Percentiles rank a stretch among this genome's conserved stretches.
Evolutionary conservation across 305 asterid species (phyloP).

Genomic region (Plantago coronopus): DNA sequence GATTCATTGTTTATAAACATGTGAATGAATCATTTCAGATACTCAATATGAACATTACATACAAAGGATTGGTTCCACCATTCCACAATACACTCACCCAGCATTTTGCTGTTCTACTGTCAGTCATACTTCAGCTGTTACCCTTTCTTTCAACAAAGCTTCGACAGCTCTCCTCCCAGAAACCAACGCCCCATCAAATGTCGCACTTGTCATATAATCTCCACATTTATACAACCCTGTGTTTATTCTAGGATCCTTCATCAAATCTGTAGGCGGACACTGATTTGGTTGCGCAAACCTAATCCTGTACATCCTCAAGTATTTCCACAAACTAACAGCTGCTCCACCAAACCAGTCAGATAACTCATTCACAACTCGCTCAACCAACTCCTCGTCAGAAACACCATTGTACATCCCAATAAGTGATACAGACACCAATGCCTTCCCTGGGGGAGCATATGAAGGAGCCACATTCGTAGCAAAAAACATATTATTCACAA

Average conservation of each 20-base stretch:
- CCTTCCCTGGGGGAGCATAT: constrained; percentile 72
- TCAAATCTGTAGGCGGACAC: constrained; percentile 75
- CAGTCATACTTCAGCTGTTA: constrained; percentile 31
- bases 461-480: constrained; percentile 79
- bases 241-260: constrained; percentile 54
- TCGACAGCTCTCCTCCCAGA: constrained; percentile 91
- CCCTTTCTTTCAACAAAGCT: constrained; percentile 65
- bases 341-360: constrained; percentile 69
- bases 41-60: constrained; percentile 17
- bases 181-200: constrained; percentile 90
- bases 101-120: background rate
- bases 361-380: constrained; percentile 54
- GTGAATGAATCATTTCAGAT: constrained; percentile 9
- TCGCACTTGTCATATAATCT: constrained; percentile 79
- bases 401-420: constrained; percentile 54
- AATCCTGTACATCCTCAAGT: constrained; percentile 64
- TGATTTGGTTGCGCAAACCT: constrained; percentile 88
- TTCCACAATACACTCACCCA: constrained; percentile 11
- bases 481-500: constrained; percentile 88
- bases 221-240: constrained; percentile 77
- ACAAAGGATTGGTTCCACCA: constrained; percentile 9
- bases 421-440: constrained; percentile 68
- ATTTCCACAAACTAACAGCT: constrained; percentile 58
- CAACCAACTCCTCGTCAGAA: constrained; percentile 57
- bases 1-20: constrained; percentile 7